Evolutionary conservation across 192 early-diverging fungal genomes (phyloP), one percentile per base, ranked within the genome.

Genomic region (Rhizophlyctis rosea): DNA sequence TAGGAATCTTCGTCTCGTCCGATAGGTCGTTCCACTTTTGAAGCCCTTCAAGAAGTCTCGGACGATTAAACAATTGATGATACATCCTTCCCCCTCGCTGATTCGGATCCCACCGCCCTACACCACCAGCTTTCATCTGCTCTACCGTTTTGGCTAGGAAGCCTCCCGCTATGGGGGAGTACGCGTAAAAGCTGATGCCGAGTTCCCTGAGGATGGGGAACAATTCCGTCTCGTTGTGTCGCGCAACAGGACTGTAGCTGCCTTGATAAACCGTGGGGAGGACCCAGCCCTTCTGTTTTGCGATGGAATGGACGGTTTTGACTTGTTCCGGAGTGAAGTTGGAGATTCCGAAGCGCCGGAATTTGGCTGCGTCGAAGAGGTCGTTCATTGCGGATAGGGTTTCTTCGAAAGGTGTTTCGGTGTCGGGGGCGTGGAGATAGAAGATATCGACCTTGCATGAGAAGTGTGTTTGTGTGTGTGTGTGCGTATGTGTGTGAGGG

Each of bases 391-490:
- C 77, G 33, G 65, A 61, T 18, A 73, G 31, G 0, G 73, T 80
- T 27, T 65, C 67, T 50, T 70, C 74, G 53, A 83, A 77, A 4
- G 82, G 77, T 13, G 75, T 80, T 0, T 70, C 50, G 61, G 76
- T 65, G 48, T 86, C 85, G 4, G 83, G 83, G 1, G 61, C 14
- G 52, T 78, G 76, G 28, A 78, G 30, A 47, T 78, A 78, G 47
- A 72, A 71, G 44, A 78, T 62, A 35, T 78, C 76, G 18, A 78
- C 69, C 48, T 74, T 16, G 34, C 16, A 47, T 18, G 1, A 21
- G 44, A 21, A 27, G 57, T 36, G 34, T 47, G 13, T n/a, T n/a
- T n/a, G n/a, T n/a, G n/a, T n/a, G n/a, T n/a, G n/a, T n/a, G n/a
- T n/a, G n/a, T n/a, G n/a, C n/a, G n/a, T n/a, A n/a, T n/a, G n/a